Evolutionary conservation across 2,329 filamentous ascomycete genomes (phyloP), one percentile per base, ranked within the genome.

Genomic region (Fusarium albidum): DNA sequence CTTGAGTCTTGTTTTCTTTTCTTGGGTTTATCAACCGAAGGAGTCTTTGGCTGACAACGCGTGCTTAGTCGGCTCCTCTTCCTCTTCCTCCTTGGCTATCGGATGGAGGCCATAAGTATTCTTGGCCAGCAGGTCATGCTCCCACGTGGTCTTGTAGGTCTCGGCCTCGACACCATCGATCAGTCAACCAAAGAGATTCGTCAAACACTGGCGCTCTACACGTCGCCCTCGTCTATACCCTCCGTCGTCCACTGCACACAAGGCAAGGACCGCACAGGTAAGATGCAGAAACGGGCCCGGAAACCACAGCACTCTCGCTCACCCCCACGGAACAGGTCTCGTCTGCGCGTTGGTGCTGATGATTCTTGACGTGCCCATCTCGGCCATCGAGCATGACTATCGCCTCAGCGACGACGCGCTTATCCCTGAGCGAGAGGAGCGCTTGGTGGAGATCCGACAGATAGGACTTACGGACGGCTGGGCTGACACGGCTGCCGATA

Each of bases 231-330:
- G 0, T 79, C 78, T 13, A 85, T 86, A 58, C 91, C 92, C 0
- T 72, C 87, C 1, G 69, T 96, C 8, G 75, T 95, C 3, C 91
- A 96, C 72, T 96, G 92, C 72, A 95, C 92, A 1, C 91, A 96
- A 67, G 92, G 92, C 52, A 96, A 96, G 70, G 92, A 96, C 68
- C 83, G 92, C 3, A 76, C 75, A 49, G 72, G 72, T 71, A 54
- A 44, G 15, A 14, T 8, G n/a, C n/a, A n/a, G n/a, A 4, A 11
- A 6, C n/a, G n/a, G 13, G 4, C n/a, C 26, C 10, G 3, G 8
- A 11, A 9, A 18, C 27, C 8, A n/a, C 14, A 6, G 5, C 15
- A 17, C 9, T 6, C 18, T 37, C 9, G 51, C 17, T 49, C 26
- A 50, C 10, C 49, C 2, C 8, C 9, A n/a, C n/a, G 21, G 10